Evolutionary conservation across 305 asterid species (phyloP), one percentile per base, ranked within the genome.

Genomic region (Solanum chacoense): DNA sequence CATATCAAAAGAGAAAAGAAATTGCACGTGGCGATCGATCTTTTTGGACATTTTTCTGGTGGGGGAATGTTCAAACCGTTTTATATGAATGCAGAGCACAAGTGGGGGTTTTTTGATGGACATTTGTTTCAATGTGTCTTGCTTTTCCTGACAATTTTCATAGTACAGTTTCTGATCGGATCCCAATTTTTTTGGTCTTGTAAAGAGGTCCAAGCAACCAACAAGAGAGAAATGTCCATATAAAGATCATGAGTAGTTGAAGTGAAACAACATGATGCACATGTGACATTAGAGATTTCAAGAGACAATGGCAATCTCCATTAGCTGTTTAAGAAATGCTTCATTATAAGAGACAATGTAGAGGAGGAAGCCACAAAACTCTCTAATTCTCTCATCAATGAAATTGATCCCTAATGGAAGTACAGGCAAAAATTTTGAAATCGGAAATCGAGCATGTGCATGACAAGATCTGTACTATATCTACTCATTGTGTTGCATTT

Each of bases 201-300:
- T 95, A 87, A 95, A 95, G 92, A 92, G 95, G 91, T 95, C 95
- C 89, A 95, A 93, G 91, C 96, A 94, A 65, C 95, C 93, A 0
- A 90, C 71, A 24, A 94, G 94, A 71, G 95, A 92, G 97, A 95
- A 80, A 95, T 91, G 92, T 95, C 98, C 22, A 95, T 29, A 38
- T 93, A 94, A 3, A 97, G 97, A 90, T 95, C 98, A 67, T 92
- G 94, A 37, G 98, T 95, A 29, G 98, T 94, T 74, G 98, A 95
- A 69, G 93, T 94, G 90, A 91, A 94, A 8, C 98, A 96, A 75
- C 97, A 94, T 3, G 96, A 93, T 50, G 94, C 90, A 59, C 97
- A 94, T 0, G 97, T 94, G 75, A 95, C 95, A 84, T 94, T 96
- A 24, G 96, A 95, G 36, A 34, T 93, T 97, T 94, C 89, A 95